Percentiles rank a stretch among this genome's conserved stretches.
These are phyloP conservation scores for Moniliophthora roreri DNA, from an alignment of 1,284 basidiomycete species.

Conservation along the genomic window DNA sequence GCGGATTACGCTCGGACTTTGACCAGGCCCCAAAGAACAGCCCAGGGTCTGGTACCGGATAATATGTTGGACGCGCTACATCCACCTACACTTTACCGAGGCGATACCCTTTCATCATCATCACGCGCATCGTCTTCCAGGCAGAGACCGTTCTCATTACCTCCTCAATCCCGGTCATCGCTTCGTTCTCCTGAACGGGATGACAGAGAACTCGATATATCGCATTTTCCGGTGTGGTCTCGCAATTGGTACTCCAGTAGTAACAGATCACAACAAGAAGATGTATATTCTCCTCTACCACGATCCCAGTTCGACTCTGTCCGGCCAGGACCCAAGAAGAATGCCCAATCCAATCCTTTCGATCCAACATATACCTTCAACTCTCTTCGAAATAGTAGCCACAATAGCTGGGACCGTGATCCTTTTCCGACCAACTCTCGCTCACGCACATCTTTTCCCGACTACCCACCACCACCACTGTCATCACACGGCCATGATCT, in stretches of 20 bases:
- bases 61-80: slow-evolving; percentile 32
- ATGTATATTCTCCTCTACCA: slow-evolving; percentile 36
- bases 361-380: slow-evolving; percentile 37
- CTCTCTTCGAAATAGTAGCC: slow-evolving; percentile 9
- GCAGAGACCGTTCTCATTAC: slow-evolving; percentile 49
- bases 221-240: slow-evolving; percentile 62
- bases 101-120: slow-evolving; percentile 42
- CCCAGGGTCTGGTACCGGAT: slow-evolving; percentile 21
- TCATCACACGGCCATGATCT: slow-evolving; percentile 37
- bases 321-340: slow-evolving; percentile 12
- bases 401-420: slow-evolving; percentile 23
- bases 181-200: slow-evolving; percentile 20
- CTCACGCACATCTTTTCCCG: slow-evolving; percentile 10
- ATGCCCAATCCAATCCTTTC: slow-evolving; percentile 39
- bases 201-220: slow-evolving; percentile 50
- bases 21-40: slow-evolving; percentile 24
- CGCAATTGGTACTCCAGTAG: slow-evolving; percentile 51
- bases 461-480: slow-evolving; percentile 21
- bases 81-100: slow-evolving; percentile 49
- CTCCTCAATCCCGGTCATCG: slow-evolving; percentile 31
- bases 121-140: slow-evolving; percentile 34
- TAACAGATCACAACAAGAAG: slow-evolving; percentile 23
- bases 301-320: slow-evolving; percentile 26
- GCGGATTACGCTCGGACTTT: slow-evolving; percentile 64
- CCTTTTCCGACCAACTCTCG: slow-evolving; percentile 21